A percentile compares a stretch with the other conserved stretches of the same genome.
These are phyloP conservation scores for Neospora caninum DNA, from an alignment of 169 alveolate species.

Conservation along the genomic window DNA sequence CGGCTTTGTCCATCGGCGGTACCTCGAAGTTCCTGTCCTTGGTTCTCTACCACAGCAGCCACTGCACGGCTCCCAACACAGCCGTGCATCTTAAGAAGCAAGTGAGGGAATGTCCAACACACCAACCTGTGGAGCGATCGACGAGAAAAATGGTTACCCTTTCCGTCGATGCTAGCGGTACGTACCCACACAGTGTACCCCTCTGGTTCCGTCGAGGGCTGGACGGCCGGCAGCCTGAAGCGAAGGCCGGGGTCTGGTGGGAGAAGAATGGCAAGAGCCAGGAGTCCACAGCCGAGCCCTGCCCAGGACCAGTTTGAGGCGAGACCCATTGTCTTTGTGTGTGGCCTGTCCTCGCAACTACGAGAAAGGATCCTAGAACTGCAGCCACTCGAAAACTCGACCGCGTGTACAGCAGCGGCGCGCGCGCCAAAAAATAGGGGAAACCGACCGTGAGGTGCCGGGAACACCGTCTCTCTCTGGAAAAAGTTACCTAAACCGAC, in stretches of 20 bases:
- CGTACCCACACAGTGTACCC: constrained; percentile 12
- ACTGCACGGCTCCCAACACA: no score
- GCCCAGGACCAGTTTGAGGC: constrained; percentile 31
- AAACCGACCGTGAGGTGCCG: no score
- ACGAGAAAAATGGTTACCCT: no score
- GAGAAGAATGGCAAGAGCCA: background rate
- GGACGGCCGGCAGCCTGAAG: background rate
- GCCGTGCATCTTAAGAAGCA: no score
- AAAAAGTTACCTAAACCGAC: no score
- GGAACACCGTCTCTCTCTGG: no score
- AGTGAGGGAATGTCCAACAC: no score
- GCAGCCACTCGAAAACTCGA: background rate
- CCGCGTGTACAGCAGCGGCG: background rate
- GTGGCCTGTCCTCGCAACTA: background rate
- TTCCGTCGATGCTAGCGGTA: background rate
- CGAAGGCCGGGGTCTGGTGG: constrained; percentile 19
- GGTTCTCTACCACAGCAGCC: no score
- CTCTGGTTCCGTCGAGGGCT: background rate
- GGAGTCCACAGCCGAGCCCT: constrained; percentile 5
- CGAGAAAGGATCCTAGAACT: background rate
- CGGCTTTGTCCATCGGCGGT: no score
- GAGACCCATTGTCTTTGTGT: background rate
- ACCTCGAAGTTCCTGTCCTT: no score
- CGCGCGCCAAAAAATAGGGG: no score
- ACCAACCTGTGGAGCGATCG: no score